Evolutionary conservation across 495 filamentous ascomycete genomes (phyloP), one percentile per base, ranked within the genome.

Genomic region (Aspergillus nanangensis): DNA sequence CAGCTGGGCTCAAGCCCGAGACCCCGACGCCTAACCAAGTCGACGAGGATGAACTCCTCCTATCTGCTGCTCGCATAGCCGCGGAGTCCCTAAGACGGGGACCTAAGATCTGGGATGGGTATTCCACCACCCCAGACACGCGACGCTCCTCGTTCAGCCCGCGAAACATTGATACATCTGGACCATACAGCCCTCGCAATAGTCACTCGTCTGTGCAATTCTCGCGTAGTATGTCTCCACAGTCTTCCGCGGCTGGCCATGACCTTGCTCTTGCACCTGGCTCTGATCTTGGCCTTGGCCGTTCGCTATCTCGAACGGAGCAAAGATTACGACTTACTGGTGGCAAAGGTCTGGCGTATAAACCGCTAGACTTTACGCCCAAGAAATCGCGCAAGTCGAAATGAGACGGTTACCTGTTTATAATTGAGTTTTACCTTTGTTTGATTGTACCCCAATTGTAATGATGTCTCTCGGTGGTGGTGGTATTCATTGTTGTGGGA

Each of bases 41-140:
- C 32, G 69, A 74, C 21, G 62, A 71, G 45, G 70, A 74, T 34
- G 70, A 74, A 42, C 48, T 74, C 5, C 56, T 70, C 9, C 54
- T 74, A 3, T 66, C 62, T 18, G 61, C 66, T 5, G 70, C 70
- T 9, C 69, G 70, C 3, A 74, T 74, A 14, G 62, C 63, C 19
- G 69, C 69, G 13, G 67, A 74, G 51, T 58, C 65, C 10, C 38
- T 74, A 7, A 53, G 63, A 23, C 66, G 49, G 13, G 70, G 70
- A 3, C 68, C 66, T 8, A 59, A 51, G 9, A 56, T 71, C 24
- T 50, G 64, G 5, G 65, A 68, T 22, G 45, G 34, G 7, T 56
- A 31, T 31, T 49, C 56, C n/a, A 24, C 48, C n/a, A 41, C 55
- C 9, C 52, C 47, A 31, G 55, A 60, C 21, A 47, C 48, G 4